Conservation (phyloP, 108 stramenopile species). For the Epipyxis sp. region DNA sequence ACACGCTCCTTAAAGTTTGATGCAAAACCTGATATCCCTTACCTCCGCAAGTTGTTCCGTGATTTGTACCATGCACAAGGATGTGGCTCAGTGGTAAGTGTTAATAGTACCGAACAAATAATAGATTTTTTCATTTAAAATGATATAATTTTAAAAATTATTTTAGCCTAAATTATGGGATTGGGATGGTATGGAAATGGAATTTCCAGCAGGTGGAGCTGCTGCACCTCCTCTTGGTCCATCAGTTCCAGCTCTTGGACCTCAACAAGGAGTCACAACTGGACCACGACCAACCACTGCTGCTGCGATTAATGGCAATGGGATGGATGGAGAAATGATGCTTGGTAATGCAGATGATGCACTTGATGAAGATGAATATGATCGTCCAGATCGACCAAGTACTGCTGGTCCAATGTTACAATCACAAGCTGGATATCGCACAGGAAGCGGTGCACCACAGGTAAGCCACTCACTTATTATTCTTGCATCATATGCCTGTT, state of each 20-base stretch:
- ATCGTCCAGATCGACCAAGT: not conserved
- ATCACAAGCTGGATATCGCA: not conserved
- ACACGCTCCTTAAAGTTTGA: constrained; percentile 96
- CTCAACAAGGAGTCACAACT: not conserved
- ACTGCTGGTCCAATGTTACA: constrained; percentile 6
- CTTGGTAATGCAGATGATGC: not conserved
- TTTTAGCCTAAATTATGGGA: constrained; percentile 28
- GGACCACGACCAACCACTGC: not conserved
- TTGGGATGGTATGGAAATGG: constrained; percentile 32
- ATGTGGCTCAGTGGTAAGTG: constrained; percentile 56
- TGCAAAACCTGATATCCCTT: constrained; percentile 97
- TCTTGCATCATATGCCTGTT: too few species aligned
- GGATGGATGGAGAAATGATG: not conserved
- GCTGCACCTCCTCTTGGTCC: too few species aligned
- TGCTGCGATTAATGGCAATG: constrained; percentile 15
- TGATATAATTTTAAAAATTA: too few species aligned
- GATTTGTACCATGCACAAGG: constrained; percentile 85
- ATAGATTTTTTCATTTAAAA: too few species aligned
- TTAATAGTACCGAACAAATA: too few species aligned
- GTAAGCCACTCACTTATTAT: too few species aligned
- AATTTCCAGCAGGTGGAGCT: not conserved
- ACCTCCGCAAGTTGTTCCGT: constrained; percentile 89
- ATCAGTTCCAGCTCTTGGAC: not conserved
- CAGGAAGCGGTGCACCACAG: not conserved
- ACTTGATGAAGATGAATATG: not conserved